Base-by-base conservation (phyloP, 2,329 filamentous ascomycete genomes). In the Colletotrichum sp. region DNA sequence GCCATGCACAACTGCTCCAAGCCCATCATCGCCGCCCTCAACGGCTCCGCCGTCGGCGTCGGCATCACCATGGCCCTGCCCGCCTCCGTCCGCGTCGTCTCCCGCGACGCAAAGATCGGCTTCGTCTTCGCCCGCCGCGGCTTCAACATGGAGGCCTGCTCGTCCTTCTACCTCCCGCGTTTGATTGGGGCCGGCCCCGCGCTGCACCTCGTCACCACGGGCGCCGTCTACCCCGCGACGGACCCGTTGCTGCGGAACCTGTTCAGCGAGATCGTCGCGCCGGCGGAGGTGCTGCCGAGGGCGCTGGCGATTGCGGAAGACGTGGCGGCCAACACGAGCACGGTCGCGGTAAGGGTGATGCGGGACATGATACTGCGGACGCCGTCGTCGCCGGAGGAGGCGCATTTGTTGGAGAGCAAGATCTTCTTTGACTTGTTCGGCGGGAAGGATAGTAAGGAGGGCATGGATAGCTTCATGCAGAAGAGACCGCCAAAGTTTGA, bases 91-190 rank as follows among this genome's bases (percentile, higher is more conserved):
- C 86, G 89, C 67, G 80, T 93, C 77, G 91, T 87, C 55, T 91
- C 90, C 78, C 82, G 85, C 55, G 84, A 86, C 13, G 92, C 93
- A 3, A 94, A 93, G 81, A 90, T 95, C 77, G 94, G 94, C 69
- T 95, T 95, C 81, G 93, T 95, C 21, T 96, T 96, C 83, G 88
- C 90, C 28, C 90, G 93, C 30, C 89, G 94, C 59, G 94, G 94
- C 2, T 88, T 96, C 80, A 88, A 92, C 75, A 93, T 94, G 90
- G 94, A 96, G 84, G 93, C 93, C 1, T 93, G 91, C 81, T 92
- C 89, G 67, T 93, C 91, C 10, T 96, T 90, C 83, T 96, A 95
- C 86, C 87, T 96, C 44, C 94, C 94, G 4, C 89, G 93, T 0
- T 86, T 95, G 30, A 89, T 95, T 76, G 94, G 94, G 73, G 86